Base-by-base conservation (phyloP, 306 rosid genomes). In the Spatholobus suberectus region DNA sequence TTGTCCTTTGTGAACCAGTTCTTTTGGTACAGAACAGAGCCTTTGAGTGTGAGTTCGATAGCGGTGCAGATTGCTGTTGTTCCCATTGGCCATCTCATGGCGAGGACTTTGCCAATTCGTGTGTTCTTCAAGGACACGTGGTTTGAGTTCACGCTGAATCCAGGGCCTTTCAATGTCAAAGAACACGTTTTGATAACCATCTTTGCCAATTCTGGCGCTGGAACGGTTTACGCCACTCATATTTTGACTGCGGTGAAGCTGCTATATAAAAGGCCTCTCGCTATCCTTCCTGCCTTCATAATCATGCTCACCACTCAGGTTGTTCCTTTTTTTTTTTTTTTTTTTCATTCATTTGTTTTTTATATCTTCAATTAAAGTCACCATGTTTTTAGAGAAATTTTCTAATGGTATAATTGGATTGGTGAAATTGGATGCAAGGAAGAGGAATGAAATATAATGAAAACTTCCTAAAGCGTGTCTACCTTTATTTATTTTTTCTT, bases 221-320 rank as follows among this genome's bases (percentile, higher is more conserved):
- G 97, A 1, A 13, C 82, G 1, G 94, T 92, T 66, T 92, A 89
- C 65, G 94, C 97, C 17, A 59, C 90, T 40, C 97, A 92, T 83
- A 86, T 92, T 61, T 84, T 92, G 79, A 82, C 88, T 59, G 92
- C 97, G 2, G 97, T 92, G 32, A 89, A 87, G 90, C 80, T 90
- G 18, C 63, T 89, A 4, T 92, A 90, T 62, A 84, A 76, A 80
- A 86, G 88, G 55, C 29, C 69, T n/a, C 89, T 92, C 20, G 20
- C 85, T 38, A 75, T 92, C 18, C 26, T 90, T 57, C 94, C 94
- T 3, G 91, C 97, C 55, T 86, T 92, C 9, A 43, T 90, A 47
- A 84, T 92, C 12, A 87, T 92, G 97, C 43, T 92, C 14, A 90
- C 94, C 38, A 89, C 91, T 75, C 97, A n/a, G n/a, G n/a, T n/a